phyloP scores from a whole-genome alignment of 176 grass and related monocot species.

The Rhipidocladum racemiflorum region DNA sequence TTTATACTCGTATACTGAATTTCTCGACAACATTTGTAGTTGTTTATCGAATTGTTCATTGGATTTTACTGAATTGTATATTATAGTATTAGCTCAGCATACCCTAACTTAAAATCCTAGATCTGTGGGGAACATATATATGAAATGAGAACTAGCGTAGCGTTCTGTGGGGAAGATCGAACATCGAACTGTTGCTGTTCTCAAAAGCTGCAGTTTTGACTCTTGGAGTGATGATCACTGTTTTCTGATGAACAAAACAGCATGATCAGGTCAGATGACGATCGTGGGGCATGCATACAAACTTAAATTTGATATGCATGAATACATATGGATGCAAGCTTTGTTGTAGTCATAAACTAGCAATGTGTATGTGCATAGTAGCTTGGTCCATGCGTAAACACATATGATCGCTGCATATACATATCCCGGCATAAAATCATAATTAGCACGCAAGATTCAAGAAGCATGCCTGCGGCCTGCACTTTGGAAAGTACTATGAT shows the following conservation, averaged over 20 bases:
- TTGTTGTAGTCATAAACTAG: neutral
- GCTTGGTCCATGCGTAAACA: neutral
- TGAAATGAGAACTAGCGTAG: too few species aligned
- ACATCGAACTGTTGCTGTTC: neutral
- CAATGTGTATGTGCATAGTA: neutral
- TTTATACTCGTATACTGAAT: too few species aligned
- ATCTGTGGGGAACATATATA: too few species aligned
- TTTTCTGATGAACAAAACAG: neutral
- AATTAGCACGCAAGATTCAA: neutral
- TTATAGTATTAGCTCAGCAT: too few species aligned
- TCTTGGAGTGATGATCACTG: neutral
- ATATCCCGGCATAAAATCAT: neutral
- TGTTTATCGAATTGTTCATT: too few species aligned
- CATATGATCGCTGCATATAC: neutral
- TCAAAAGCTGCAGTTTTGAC: neutral
- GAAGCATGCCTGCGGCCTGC: neutral
- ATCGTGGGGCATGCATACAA: neutral
- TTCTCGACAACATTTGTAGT: too few species aligned
- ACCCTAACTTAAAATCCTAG: too few species aligned
- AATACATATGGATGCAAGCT: neutral
- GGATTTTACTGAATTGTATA: too few species aligned
- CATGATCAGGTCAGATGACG: neutral
- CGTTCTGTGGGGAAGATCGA: neutral
- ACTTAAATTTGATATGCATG: neutral
- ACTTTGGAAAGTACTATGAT: neutral